Base-by-base conservation (phyloP, 495 filamentous ascomycete genomes). In the Pseudoneurospora amorphoporcata region DNA sequence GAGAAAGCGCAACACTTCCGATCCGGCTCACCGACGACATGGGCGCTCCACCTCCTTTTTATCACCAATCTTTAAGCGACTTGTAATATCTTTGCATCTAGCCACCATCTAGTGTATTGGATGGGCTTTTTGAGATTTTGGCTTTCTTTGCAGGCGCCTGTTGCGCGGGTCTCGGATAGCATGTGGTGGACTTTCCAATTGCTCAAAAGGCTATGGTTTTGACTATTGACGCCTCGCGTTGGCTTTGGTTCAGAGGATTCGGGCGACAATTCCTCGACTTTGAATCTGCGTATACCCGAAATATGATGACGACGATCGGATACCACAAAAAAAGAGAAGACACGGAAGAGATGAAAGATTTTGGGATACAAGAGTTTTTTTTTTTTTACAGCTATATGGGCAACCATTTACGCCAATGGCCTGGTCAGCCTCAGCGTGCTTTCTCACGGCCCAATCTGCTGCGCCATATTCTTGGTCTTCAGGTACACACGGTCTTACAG, bases 351-450 rank as follows among this genome's bases (percentile, higher is more conserved):
- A 78, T 70, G 75, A 79, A 75, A 76, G 74, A 75, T 39, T 73
- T 77, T 76, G 74, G 79, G 74, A 79, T 74, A 76, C 69, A 76
- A 78, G 72, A 74, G 69, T 74, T 73, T 35, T 61, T 74, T 73
- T 35, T 61, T 47, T 61, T 75, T 75, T 80, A 81, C 73, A 79
- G 69, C 74, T 81, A 70, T 69, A 77, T 81, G 78, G 79, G 78
- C 79, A 79, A 80, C 78, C 78, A 79, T 76, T 73, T 73, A 77
- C 69, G 74, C 75, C 75, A 75, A 73, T 23, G 71, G 72, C 73
- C 68, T 75, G 74, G 76, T 69, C 70, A 70, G 35, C 23, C 40
- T 45, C 53, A 65, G 71, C 70, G 68, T 70, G 29, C 61, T 41
- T 69, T 68, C 39, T 68, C 70, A 41, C 42, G 45, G 19, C 14